Base-by-base conservation (phyloP, 1,284 basidiomycete species). In the Cryptococcus sp. region DNA sequence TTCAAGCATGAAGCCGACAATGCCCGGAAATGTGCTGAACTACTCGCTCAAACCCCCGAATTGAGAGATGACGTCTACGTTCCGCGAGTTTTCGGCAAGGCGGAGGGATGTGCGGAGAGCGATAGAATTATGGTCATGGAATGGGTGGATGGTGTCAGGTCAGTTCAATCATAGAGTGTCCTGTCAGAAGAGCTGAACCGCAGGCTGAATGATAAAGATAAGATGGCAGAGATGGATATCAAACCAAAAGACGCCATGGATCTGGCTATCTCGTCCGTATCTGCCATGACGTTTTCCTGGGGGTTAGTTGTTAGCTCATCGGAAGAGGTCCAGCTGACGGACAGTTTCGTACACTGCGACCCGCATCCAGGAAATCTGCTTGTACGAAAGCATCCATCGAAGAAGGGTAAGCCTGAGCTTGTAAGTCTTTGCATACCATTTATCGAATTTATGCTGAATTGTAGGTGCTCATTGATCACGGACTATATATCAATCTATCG, bases 201-300 rank as follows among this genome's bases (percentile, higher is more conserved):
- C 39, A 74, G 87, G 9, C 73, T 93, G 24, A 88, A 84, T 57
- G 87, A 92, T 68, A 80, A 81, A 36, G 71, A 65, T 25, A 66
- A 70, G 47, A 62, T 78, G 25, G 71, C 72, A 45, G 63, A 56
- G 25, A 75, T 66, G 74, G 69, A 63, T 4, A 62, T 79, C 40
- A 70, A 69, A 7, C 75, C 83, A 14, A 78, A 81, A 53, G 79
- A 82, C 31, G 72, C 72, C 1, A 76, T 76, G 74, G 74, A 76
- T 50, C 61, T 75, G 9, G 69, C 70, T 2, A 75, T 76, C 40
- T 60, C 85, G 50, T 83, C 83, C 16, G 88, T 89, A 81, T 83
- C 88, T 22, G 87, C 88, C 51, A 79, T 91, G 78, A 90, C 91
- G 66, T 94, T 93, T 70, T 82, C 81, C 54, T 93, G 86, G 86